phyloP scores from a whole-genome alignment of 1,284 basidiomycete species.

The Sporisorium sorghi region DNA sequence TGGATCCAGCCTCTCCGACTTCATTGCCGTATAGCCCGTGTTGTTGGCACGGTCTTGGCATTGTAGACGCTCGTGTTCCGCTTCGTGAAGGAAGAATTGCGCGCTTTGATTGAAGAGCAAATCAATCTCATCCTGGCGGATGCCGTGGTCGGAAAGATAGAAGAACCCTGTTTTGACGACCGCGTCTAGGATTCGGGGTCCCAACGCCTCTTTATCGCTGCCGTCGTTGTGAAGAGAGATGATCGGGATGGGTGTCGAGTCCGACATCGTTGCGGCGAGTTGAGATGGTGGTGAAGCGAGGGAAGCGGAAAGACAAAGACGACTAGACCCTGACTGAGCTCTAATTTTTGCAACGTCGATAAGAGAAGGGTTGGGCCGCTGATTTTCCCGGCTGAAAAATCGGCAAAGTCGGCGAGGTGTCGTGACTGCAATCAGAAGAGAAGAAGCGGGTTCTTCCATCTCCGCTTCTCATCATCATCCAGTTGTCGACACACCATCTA shows the following conservation, averaged over 20 bases:
- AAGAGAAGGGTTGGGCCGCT: conserved; percentile 5
- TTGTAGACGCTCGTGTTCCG: conserved; percentile 14
- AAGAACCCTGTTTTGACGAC: conserved; percentile 56
- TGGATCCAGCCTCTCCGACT: conserved; percentile 41
- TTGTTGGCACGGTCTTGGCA: conserved; percentile 40
- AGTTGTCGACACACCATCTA: neutral
- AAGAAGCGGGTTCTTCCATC: neutral
- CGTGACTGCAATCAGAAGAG: conserved; percentile 1
- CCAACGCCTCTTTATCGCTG: conserved; percentile 2
- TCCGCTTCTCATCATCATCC: neutral
- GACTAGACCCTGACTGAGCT: conserved; percentile 9
- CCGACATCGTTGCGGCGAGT: conserved; percentile 11
- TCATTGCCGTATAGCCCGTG: conserved; percentile 51
- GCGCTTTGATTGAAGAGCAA: conserved; percentile 40
- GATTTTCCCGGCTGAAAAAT: conserved; percentile 26
- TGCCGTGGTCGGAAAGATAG: conserved; percentile 57
- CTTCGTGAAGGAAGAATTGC: conserved; percentile 41
- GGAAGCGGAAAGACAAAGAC: neutral
- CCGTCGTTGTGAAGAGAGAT: conserved; percentile 26
- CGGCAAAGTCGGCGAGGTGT: conserved; percentile 24
- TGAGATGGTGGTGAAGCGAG: neutral
- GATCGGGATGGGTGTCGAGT: conserved; percentile 41
- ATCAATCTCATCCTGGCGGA: conserved; percentile 40
- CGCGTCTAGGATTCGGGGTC: conserved; percentile 37
- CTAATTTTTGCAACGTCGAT: conserved; percentile 1